A percentile compares a stretch with the other conserved stretches of the same genome.
These are phyloP conservation scores for Botryosphaeria dothidea DNA, from an alignment of 2,329 filamentous ascomycete species.

Conservation along the genomic window DNA sequence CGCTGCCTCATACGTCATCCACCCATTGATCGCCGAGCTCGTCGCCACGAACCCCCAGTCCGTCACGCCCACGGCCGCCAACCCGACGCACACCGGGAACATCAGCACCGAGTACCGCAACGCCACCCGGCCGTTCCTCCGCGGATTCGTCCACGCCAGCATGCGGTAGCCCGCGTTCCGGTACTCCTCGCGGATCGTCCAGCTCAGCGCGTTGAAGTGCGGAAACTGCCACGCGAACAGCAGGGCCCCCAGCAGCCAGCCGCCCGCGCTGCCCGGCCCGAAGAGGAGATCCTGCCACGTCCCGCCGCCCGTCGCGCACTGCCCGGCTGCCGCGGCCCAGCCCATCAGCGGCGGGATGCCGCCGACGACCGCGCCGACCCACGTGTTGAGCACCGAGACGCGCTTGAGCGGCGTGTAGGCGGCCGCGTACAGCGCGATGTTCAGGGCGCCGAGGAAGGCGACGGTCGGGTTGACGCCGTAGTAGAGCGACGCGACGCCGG, in stretches of 20 bases:
- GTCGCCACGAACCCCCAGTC: conserved; percentile 82
- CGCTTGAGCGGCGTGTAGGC: conserved; percentile 93
- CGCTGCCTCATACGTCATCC: conserved; percentile 79
- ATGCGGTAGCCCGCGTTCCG: conserved; percentile 66
- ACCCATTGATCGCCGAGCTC: conserved; percentile 79
- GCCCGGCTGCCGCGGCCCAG: conserved; percentile 91
- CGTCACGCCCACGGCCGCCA: conserved; percentile 79
- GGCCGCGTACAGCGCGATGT: conserved; percentile 87
- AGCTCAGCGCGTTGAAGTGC: conserved; percentile 94
- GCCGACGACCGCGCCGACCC: conserved; percentile 90
- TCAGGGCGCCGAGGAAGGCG: conserved; percentile 77
- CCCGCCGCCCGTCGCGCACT: conserved; percentile 61
- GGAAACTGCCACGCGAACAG: conserved; percentile 98
- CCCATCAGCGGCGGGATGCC: conserved; percentile 96
- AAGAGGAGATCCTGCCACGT: conserved; percentile 79
- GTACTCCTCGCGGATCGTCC: conserved; percentile 89
- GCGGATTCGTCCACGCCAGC: conserved; percentile 86
- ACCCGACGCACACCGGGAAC: conserved; percentile 78
- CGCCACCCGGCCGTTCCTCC: conserved; percentile 81
- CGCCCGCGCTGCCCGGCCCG: conserved; percentile 68
- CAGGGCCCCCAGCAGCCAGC: conserved; percentile 83
- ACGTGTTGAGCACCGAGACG: conserved; percentile 84
- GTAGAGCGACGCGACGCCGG: conserved; percentile 74
- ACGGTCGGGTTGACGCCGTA: conserved; percentile 94
- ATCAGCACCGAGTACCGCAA: conserved; percentile 83